A percentile compares a stretch with the other conserved stretches of the same genome.
These are phyloP conservation scores for Cystobasidiaceae sp. DNA, from an alignment of 1,284 basidiomycete species.

Conservation along the genomic window DNA sequence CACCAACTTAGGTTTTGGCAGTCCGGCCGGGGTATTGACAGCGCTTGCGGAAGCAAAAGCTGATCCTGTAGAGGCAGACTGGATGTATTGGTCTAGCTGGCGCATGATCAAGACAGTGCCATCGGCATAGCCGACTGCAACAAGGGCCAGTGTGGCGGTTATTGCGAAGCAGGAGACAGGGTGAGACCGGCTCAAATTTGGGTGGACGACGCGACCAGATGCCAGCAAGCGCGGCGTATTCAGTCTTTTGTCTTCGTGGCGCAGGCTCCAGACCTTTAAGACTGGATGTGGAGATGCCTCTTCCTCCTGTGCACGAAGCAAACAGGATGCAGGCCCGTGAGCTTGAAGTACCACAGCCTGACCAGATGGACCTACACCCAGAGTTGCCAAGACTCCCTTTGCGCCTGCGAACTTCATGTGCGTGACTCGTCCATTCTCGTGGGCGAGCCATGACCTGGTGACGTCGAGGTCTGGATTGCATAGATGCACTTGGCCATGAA, in stretches of 20 bases:
- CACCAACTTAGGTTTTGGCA: constrained; percentile 61
- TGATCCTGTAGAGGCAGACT: no score
- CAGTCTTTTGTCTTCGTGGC: constrained; percentile 66
- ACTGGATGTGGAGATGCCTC: constrained; percentile 45
- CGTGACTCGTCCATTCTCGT: constrained; percentile 34
- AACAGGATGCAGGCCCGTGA: no score
- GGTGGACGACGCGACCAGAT: constrained; percentile 52
- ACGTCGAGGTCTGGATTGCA: constrained; percentile 70
- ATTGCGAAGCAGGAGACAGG: constrained; percentile 79
- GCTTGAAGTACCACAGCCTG: no score
- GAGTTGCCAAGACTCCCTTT: constrained; percentile 68
- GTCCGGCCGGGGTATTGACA: constrained; percentile 47
- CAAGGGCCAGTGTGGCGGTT: constrained; percentile 71
- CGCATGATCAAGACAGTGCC: constrained; percentile 90
- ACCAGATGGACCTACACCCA: constrained; percentile 80
- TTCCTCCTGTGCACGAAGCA: constrained; percentile 14
- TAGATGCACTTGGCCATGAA: constrained; percentile 70
- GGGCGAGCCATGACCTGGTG: constrained; percentile 43
- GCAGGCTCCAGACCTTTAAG: constrained; percentile 84
- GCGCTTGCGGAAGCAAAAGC: no score
- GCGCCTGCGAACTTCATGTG: constrained; percentile 28
- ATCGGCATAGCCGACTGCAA: constrained; percentile 86
- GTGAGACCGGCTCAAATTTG: constrained; percentile 63
- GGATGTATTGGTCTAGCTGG: constrained; percentile 73
- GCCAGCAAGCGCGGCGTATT: constrained; percentile 60